Percentiles rank a stretch among this genome's conserved stretches.
Evolutionary conservation across 2,329 filamentous ascomycete genomes (phyloP).

Genomic region (Tolypocladium ovalisporum): DNA sequence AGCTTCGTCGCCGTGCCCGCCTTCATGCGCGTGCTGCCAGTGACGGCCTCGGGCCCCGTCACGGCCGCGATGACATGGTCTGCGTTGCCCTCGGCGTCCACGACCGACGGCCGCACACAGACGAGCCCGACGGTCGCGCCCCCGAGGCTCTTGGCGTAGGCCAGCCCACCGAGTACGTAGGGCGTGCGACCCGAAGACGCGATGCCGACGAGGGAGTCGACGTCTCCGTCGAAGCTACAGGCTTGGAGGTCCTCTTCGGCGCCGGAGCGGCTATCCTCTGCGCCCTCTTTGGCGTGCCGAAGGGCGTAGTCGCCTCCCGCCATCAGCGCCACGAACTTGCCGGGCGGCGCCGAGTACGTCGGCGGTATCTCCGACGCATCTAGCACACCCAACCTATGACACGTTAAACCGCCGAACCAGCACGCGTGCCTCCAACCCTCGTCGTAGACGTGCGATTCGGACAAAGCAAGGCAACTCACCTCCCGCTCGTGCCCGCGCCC

Average conservation of each 20-base stretch:
- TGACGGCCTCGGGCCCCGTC: constrained; percentile 29
- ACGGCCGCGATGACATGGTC: constrained; percentile 23
- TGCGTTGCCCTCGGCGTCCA: constrained; percentile 9
- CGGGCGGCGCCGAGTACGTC: constrained; percentile 25
- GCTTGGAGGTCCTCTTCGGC: constrained; percentile 19
- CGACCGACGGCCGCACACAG: constrained; percentile 20
- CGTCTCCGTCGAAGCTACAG: constrained; percentile 14
- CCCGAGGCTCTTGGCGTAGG: constrained; percentile 21
- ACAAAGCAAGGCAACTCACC: constrained; percentile 13
- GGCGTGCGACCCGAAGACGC: constrained; percentile 31
- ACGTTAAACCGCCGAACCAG: background rate
- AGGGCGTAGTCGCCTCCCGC: constrained; percentile 29
- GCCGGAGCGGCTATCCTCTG: constrained; percentile 23
- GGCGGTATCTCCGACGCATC: constrained; percentile 31
- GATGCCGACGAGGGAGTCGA: constrained; percentile 29
- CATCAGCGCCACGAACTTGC: constrained; percentile 28
- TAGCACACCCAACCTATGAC: constrained; percentile 23
- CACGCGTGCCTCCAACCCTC: background rate
- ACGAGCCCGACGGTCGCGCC: constrained; percentile 26
- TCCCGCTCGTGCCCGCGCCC: constrained; percentile 32
- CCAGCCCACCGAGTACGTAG: constrained; percentile 22
- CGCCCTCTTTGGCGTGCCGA: constrained; percentile 27
- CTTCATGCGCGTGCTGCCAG: constrained; percentile 34
- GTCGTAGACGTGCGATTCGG: background rate
- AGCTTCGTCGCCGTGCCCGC: constrained; percentile 33